A percentile compares a stretch with the other conserved stretches of the same genome.
phyloP scores from a whole-genome alignment of 2,329 filamentous ascomycete genomes.

The Torrubiella hemipterigena region DNA sequence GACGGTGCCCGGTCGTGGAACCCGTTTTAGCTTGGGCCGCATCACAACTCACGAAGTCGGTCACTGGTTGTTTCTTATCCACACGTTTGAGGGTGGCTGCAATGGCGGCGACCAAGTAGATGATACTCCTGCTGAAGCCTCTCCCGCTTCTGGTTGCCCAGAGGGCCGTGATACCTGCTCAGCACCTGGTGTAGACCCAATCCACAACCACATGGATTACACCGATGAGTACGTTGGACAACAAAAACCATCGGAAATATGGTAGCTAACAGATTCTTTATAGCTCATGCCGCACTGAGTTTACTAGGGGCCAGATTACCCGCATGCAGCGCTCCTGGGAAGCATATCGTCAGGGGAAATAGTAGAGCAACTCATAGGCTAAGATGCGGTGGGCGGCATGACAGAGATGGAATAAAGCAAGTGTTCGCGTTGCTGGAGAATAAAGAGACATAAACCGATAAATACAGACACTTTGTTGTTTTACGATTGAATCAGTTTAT shows the following conservation, averaged over 20 bases:
- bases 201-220: conserved; percentile 18
- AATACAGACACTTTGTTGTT: too few species aligned
- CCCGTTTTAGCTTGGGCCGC: conserved; percentile 14
- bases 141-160: conserved; percentile 17
- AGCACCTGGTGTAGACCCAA: conserved; percentile 12
- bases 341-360: too few species aligned
- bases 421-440: too few species aligned
- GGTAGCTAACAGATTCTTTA: too few species aligned
- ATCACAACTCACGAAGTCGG: conserved; percentile 10
- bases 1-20: conserved; percentile 19
- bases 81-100: conserved; percentile 16
- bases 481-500: too few species aligned
- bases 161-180: conserved; percentile 15
- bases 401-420: too few species aligned
- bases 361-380: too few species aligned
- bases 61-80: conserved; percentile 9
- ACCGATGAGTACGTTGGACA: too few species aligned
- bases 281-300: conserved; percentile 31
- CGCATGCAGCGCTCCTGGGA: conserved; percentile 27
- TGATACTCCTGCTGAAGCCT: conserved; percentile 24
- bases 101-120: conserved; percentile 21
- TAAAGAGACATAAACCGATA: too few species aligned
- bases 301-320: conserved; percentile 27
- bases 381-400: too few species aligned
- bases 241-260: too few species aligned